Percentiles rank a stretch among this genome's conserved stretches.
Conservation (phyloP, 1,284 basidiomycete species). For the Anthracocystis setariae region DNA sequence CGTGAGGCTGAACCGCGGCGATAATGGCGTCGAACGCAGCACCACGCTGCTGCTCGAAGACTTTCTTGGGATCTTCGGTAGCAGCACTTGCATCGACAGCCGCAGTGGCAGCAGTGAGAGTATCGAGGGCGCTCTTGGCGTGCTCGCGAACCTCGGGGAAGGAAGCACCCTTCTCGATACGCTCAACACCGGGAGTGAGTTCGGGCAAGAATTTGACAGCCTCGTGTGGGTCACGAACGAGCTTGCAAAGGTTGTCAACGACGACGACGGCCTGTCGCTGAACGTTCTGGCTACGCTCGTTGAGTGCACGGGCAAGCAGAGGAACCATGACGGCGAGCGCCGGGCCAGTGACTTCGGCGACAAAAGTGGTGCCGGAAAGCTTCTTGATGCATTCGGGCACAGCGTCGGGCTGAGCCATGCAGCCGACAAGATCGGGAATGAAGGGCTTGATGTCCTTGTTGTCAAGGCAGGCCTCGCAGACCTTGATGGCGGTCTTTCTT, state of each 20-base stretch:
- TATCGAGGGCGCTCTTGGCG: constrained; percentile 61
- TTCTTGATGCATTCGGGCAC: constrained; percentile 96
- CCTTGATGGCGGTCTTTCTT: constrained; percentile 88
- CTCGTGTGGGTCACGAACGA: constrained; percentile 89
- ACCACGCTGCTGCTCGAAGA: constrained; percentile 47
- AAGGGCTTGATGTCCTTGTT: constrained; percentile 94
- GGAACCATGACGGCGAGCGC: constrained; percentile 96
- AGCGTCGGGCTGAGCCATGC: constrained; percentile 83
- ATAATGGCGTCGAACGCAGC: constrained; percentile 57
- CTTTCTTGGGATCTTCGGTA: constrained; percentile 58
- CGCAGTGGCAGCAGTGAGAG: constrained; percentile 56
- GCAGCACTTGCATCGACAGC: constrained; percentile 46
- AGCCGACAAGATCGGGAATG: constrained; percentile 84
- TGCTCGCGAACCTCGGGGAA: constrained; percentile 84
- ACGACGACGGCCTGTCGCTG: constrained; percentile 81
- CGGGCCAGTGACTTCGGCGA: constrained; percentile 94
- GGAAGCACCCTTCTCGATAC: constrained; percentile 87
- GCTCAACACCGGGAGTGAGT: constrained; percentile 89
- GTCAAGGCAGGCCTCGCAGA: constrained; percentile 87
- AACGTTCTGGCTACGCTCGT: constrained; percentile 86
- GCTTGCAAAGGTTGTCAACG: constrained; percentile 96
- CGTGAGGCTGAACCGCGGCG: constrained; percentile 50
- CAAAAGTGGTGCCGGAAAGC: constrained; percentile 92
- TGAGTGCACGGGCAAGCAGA: constrained; percentile 87
- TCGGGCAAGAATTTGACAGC: constrained; percentile 89